Base-by-base conservation (phyloP, 768 basidiomycete genomes). In the Amanita exitialis region DNA sequence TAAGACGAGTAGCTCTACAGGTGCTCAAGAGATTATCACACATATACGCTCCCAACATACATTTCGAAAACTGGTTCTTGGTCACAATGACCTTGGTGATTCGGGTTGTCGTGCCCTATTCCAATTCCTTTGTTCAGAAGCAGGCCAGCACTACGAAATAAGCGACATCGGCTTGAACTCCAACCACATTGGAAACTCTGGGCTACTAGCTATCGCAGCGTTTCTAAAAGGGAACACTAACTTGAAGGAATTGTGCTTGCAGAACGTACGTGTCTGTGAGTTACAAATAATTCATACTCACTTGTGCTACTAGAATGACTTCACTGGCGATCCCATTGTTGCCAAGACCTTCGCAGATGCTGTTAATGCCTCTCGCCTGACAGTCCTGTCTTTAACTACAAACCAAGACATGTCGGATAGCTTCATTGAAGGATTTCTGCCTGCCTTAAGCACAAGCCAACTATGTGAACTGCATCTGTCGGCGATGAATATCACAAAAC, bases 381-480 rank as follows among this genome's bases (percentile, higher is more conserved):
- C 71, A 54, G 62, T 68, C 1, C 65, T 86, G 30, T 72, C 76
- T 43, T 60, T 86, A 21, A 73, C 77, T 15, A 71, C 70, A 43
- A 78, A 79, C 57, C 55, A 53, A n/a, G 52, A 49, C 16, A 69
- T 83, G n/a, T 71, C 71, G 12, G 80, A 83, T 53, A 46, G 61
- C 6, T 82, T 85, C 57, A 56, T 73, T 21, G 60, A 65, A 13
- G 58, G 57, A 0, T 80, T 84, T 63, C 56, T 85, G n/a, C 69
- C 79, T 1, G 53, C 53, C 6, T 70, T 86, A 21, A 58, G 69
- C n/a, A 65, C 76, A 0, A 73, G 68, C 0, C 63, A 67, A 56
- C 70, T 86, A 9, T 69, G 67, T 32, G 74, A 80, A 54, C 64
- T 86, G 15, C 73, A 80, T 54, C 62, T 84, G n/a, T 77, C 79